These are phyloP conservation scores for Prorocentrum cordatum DNA, from an alignment of 169 alveolate genomes.

Conservation along the genomic window DNA sequence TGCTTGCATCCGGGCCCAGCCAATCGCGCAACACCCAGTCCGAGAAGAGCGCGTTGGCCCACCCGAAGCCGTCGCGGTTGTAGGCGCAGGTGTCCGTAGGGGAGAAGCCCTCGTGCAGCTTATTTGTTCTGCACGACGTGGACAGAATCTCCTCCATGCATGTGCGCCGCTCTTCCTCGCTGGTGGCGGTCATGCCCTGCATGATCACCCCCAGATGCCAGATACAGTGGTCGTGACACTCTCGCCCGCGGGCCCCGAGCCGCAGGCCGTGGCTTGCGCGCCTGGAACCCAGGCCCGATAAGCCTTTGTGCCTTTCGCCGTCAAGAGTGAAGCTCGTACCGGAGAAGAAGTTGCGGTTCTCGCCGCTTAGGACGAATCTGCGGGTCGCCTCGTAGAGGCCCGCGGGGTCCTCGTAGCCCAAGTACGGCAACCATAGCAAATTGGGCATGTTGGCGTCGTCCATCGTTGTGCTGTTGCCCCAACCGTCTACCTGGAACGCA, in stretches of 20 bases:
- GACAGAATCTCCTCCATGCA: neutral
- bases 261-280: neutral
- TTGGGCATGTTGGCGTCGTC: neutral
- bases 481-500: neutral
- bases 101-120: neutral
- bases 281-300: neutral
- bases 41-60: neutral
- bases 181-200: neutral
- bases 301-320: neutral
- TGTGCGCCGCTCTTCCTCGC: neutral
- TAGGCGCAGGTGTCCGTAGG: neutral
- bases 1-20: too few species aligned
- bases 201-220: neutral
- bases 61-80: neutral
- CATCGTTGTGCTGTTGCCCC: neutral
- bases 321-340: too few species aligned
- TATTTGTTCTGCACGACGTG: neutral
- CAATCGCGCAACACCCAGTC: neutral
- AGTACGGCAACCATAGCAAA: neutral
- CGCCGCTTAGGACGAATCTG: neutral
- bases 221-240: neutral
- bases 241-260: neutral
- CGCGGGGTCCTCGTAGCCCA: neutral
- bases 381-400: neutral
- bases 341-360: neutral